A percentile compares a stretch with the other conserved stretches of the same genome.
Evolutionary conservation across 2,329 filamentous ascomycete genomes (phyloP).

Genomic region (Colletotrichum karsti): DNA sequence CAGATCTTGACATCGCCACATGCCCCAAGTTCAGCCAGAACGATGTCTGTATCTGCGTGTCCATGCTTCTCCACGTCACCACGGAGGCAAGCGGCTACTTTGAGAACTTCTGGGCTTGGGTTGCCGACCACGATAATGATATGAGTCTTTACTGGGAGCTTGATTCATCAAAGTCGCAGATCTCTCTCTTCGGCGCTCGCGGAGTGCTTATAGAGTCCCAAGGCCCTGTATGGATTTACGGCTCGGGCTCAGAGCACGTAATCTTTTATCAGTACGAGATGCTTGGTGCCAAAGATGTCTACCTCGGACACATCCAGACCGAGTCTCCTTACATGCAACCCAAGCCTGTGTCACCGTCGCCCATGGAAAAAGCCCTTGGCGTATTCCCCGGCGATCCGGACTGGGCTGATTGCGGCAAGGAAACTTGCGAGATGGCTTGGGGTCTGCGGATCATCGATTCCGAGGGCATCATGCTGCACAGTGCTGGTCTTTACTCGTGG

Average conservation of each 20-base stretch:
- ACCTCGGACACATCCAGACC: conserved; percentile 60
- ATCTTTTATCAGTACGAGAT: conserved; percentile 59
- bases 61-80: conserved; percentile 58
- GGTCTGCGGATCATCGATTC: conserved; percentile 60
- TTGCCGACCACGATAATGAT: conserved; percentile 68
- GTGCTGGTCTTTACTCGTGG: conserved; percentile 66
- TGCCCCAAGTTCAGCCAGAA: conserved; percentile 65
- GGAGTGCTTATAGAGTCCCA: conserved; percentile 42
- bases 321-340: conserved; percentile 67
- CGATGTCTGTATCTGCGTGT: conserved; percentile 66
- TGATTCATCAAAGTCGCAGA: conserved; percentile 30
- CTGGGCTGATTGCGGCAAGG: conserved; percentile 40
- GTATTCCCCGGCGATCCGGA: conserved; percentile 21
- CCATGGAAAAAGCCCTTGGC: neutral
- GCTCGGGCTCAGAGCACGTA: conserved; percentile 56
- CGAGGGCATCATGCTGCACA: conserved; percentile 56
- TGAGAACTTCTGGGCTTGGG: conserved; percentile 71
- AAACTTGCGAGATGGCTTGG: conserved; percentile 50
- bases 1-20: conserved; percentile 67
- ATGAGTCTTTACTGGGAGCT: conserved; percentile 34
- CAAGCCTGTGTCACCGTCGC: conserved; percentile 42
- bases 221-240: conserved; percentile 44
- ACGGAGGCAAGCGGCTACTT: conserved; percentile 53
- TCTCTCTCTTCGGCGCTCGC: conserved; percentile 42
- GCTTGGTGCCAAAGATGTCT: conserved; percentile 55